These are phyloP conservation scores for Sarocladiaceae sp. DNA, from an alignment of 2,329 filamentous ascomycete species.

Conservation along the genomic window DNA sequence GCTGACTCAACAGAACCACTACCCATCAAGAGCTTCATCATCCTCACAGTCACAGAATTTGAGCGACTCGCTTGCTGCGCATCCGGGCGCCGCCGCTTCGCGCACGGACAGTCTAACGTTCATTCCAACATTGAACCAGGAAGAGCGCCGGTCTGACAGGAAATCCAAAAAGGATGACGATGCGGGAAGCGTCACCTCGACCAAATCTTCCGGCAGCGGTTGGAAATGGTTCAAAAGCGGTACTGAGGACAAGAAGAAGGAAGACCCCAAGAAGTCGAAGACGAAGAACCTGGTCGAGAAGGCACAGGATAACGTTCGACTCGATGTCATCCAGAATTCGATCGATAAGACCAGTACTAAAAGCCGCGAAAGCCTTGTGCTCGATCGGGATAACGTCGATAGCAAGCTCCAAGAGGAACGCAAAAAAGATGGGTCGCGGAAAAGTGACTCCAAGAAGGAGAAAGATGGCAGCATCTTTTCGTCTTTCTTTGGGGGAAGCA, in stretches of 20 bases:
- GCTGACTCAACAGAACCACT: constrained; percentile 17
- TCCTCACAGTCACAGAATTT: constrained; percentile 18
- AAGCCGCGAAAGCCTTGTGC: constrained; percentile 64
- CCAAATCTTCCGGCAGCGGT: constrained; percentile 59
- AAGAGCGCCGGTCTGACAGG: constrained; percentile 70
- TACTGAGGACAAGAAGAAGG: constrained; percentile 59
- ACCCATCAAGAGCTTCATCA: constrained; percentile 19
- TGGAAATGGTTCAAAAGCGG: constrained; percentile 77
- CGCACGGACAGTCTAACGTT: constrained; percentile 74
- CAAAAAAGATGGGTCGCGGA: constrained; percentile 72
- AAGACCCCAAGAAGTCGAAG: constrained; percentile 62
- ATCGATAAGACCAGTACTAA: constrained; percentile 61
- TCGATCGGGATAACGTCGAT: constrained; percentile 72
- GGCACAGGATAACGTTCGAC: constrained; percentile 68
- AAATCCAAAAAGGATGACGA: constrained; percentile 64
- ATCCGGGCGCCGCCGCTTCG: constrained; percentile 34
- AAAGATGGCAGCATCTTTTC: constrained; percentile 92
- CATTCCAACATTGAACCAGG: constrained; percentile 63
- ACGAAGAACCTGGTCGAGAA: constrained; percentile 50
- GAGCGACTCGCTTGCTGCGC: constrained; percentile 53
- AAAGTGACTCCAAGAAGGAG: constrained; percentile 77
- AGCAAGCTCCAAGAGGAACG: constrained; percentile 71
- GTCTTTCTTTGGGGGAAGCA: constrained; percentile 82
- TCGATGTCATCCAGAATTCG: constrained; percentile 82
- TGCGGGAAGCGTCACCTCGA: constrained; percentile 47